Conservation (phyloP, 352 stramenopile species). For the Plasmopara muralis region DNA sequence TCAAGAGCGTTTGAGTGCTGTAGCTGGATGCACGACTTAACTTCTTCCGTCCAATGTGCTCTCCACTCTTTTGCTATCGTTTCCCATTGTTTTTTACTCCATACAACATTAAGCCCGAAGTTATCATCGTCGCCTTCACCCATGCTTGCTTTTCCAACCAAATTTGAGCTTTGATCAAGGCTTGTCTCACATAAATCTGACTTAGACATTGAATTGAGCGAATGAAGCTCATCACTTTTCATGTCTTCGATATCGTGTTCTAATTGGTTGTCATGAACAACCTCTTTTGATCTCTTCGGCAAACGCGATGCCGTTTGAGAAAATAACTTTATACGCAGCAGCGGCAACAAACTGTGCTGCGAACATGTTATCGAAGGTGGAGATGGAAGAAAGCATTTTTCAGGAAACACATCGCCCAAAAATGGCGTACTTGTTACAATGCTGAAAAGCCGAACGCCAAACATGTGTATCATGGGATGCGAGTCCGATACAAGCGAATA, state of each 20-base stretch:
- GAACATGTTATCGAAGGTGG: conserved; percentile 27
- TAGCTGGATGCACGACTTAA: conserved; percentile 23
- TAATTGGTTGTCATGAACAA: conserved; percentile 9
- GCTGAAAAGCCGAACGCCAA: conserved; percentile 65
- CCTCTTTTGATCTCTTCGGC: conserved; percentile 39
- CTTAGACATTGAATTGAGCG: not conserved
- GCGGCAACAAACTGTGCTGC: conserved; percentile 32
- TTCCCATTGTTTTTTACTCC: conserved; percentile 46
- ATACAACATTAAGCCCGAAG: conserved; percentile 18
- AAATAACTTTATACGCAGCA: conserved; percentile 49
- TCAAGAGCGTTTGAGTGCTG: conserved; percentile 30
- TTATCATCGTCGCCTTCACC: conserved; percentile 14
- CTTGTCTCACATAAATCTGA: not conserved
- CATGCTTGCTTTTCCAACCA: not conserved
- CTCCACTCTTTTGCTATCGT: conserved; percentile 40
- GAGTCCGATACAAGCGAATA: conserved; percentile 75
- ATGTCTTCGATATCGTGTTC: not conserved
- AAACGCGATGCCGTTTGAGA: conserved; percentile 29
- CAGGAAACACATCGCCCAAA: conserved; percentile 32
- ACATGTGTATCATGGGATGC: conserved; percentile 68
- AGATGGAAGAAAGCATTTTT: conserved; percentile 53
- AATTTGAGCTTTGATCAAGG: not conserved
- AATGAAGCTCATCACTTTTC: not conserved
- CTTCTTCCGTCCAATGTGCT: conserved; percentile 41
- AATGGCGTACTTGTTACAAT: conserved; percentile 51